Evolutionary conservation across 176 grass and related monocot species (phyloP).

Genomic region (Thalia dealbata): DNA sequence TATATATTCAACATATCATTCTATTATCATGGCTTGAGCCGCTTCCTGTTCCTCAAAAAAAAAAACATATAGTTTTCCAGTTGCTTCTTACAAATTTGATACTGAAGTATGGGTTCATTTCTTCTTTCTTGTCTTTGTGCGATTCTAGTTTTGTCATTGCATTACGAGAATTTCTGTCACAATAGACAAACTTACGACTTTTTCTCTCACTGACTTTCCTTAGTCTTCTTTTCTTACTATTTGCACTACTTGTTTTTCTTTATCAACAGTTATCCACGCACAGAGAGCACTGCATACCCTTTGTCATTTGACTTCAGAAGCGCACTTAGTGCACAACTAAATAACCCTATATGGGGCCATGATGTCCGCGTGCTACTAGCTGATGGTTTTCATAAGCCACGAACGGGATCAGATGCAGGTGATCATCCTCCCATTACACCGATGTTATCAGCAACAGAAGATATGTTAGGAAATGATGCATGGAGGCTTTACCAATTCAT

Average conservation of each 20-base stretch:
- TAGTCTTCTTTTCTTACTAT: conserved; percentile 6
- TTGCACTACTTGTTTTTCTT: conserved; percentile 23
- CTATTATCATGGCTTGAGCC: no score
- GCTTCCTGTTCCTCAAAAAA: no score
- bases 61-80: no score
- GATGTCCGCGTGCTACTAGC: conserved; percentile 50
- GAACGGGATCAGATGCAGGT: conserved; percentile 74
- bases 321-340: conserved; percentile 48
- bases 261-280: conserved; percentile 72
- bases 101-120: no score
- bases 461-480: conserved; percentile 71
- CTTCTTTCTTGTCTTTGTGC: no score
- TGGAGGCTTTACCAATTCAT: conserved; percentile 94
- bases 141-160: no score
- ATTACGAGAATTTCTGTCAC: no score
- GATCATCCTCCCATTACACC: conserved; percentile 96
- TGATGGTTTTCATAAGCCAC: conserved; percentile 68
- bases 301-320: conserved; percentile 85
- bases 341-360: conserved; percentile 73
- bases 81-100: no score
- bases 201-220: no score
- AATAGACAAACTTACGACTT: no score
- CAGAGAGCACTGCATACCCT: conserved; percentile 91
- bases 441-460: conserved; percentile 78
- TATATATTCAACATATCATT: no score